Conservation (phyloP, 2,329 filamentous ascomycete species). For the Pseudogymnoascus sp. region DNA sequence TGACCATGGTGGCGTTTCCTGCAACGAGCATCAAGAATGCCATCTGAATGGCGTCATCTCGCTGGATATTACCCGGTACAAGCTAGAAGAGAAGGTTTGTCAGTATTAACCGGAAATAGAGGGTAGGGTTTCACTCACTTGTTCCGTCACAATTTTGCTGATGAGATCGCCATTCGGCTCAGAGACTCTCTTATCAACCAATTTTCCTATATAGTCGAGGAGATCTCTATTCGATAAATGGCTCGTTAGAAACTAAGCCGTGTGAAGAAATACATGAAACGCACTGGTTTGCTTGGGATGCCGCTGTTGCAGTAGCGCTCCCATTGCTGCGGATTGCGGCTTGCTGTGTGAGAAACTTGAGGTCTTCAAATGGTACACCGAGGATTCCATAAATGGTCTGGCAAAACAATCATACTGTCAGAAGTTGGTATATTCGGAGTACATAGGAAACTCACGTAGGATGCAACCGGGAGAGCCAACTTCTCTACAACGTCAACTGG, state of each 20-base stretch:
- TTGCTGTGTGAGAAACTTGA: conserved; percentile 38
- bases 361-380: conserved; percentile 38
- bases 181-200: conserved; percentile 34
- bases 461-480: conserved; percentile 40
- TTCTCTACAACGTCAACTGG: conserved; percentile 39
- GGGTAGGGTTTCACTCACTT: conserved; percentile 7
- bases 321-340: conserved; percentile 39
- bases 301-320: conserved; percentile 38
- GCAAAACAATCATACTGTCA: background rate
- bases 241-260: background rate
- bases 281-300: conserved; percentile 36
- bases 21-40: conserved; percentile 42
- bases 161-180: conserved; percentile 38
- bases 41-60: conserved; percentile 32
- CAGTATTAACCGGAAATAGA: background rate
- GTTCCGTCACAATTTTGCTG: conserved; percentile 29
- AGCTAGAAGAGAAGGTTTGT: conserved; percentile 22
- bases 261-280: conserved; percentile 8
- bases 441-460: conserved; percentile 29
- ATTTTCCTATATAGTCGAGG: conserved; percentile 35
- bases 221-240: conserved; percentile 28
- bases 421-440: background rate
- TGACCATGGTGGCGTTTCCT: conserved; percentile 44
- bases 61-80: conserved; percentile 25
- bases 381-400: conserved; percentile 43